A percentile compares a stretch with the other conserved stretches of the same genome.
phyloP scores from a whole-genome alignment of 169 alveolate species.

The Besnoitia besnoiti region DNA sequence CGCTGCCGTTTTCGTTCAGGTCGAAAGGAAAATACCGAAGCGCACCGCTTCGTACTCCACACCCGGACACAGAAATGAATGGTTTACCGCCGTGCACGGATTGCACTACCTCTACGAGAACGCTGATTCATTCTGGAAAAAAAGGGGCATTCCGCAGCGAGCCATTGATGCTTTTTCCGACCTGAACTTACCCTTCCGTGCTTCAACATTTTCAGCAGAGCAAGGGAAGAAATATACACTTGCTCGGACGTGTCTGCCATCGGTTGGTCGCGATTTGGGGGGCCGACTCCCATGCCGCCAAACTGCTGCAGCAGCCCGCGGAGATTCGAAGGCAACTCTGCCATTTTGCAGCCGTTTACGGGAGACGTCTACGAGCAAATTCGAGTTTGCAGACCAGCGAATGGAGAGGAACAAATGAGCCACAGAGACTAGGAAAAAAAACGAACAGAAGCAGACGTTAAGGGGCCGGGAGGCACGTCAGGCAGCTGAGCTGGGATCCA shows the following conservation, averaged over 20 bases:
- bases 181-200: conserved; percentile 93
- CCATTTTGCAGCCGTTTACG: background rate
- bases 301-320: conserved; percentile 53
- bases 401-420: background rate
- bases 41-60: too few relatives aligned
- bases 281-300: conserved; percentile 46
- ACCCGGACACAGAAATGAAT: too few relatives aligned
- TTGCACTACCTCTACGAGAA: too few relatives aligned
- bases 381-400: background rate
- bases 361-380: background rate
- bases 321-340: conserved; percentile 33
- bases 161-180: background rate
- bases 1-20: too few relatives aligned
- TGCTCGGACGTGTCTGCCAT: conserved; percentile 81
- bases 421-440: background rate
- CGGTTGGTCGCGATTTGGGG: conserved; percentile 49
- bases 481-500: too few relatives aligned
- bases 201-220: conserved; percentile 97
- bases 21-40: too few relatives aligned
- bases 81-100: too few relatives aligned
- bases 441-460: background rate
- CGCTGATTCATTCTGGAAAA: too few relatives aligned
- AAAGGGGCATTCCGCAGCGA: too few relatives aligned
- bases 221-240: conserved; percentile 96
- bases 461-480: too few relatives aligned